Evolutionary conservation across 106 monocot genomes (phyloP).

Genomic region (Dendrobium nobile): DNA sequence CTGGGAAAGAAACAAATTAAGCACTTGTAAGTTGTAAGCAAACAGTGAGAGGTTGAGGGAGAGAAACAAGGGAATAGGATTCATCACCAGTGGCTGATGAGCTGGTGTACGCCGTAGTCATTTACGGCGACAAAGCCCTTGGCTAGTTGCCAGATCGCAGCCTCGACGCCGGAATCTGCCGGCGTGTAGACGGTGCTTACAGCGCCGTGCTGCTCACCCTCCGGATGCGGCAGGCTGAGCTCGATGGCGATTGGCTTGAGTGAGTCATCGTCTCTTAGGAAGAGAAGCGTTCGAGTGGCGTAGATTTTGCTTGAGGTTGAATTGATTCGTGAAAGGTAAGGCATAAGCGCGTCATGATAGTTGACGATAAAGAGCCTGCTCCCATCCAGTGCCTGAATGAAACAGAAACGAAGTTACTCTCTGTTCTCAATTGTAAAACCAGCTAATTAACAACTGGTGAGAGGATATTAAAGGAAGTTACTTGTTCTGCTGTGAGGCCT

Average conservation of each 20-base stretch:
- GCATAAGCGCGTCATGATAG: no score
- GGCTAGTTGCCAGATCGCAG: slow-evolving; percentile 54
- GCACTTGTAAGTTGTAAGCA: no score
- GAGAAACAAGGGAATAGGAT: background rate
- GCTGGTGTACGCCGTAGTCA: slow-evolving; percentile 62
- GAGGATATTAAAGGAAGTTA: background rate
- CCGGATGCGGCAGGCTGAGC: slow-evolving; percentile 35
- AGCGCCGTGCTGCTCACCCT: slow-evolving; percentile 7
- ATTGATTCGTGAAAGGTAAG: no score
- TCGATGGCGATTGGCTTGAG: slow-evolving; percentile 59
- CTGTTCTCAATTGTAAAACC: background rate
- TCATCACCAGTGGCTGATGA: slow-evolving; percentile 45
- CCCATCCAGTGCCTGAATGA: slow-evolving; percentile 16
- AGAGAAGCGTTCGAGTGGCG: slow-evolving; percentile 47
- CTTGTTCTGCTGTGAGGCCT: slow-evolving; percentile 27
- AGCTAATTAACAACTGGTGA: background rate
- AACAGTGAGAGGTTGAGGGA: background rate
- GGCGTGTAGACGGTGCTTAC: slow-evolving; percentile 36
- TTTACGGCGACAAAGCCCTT: slow-evolving; percentile 55
- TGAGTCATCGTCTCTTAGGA: slow-evolving; percentile 28
- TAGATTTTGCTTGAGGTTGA: slow-evolving; percentile 25
- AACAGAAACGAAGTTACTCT: background rate
- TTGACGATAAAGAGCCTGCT: no score
- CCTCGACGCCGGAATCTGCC: slow-evolving; percentile 26
- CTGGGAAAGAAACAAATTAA: background rate